Percentiles rank a stretch among this genome's conserved stretches.
These are phyloP conservation scores for Ophiosphaerella narmari DNA, from an alignment of 2,329 filamentous ascomycete genomes.

Conservation along the genomic window DNA sequence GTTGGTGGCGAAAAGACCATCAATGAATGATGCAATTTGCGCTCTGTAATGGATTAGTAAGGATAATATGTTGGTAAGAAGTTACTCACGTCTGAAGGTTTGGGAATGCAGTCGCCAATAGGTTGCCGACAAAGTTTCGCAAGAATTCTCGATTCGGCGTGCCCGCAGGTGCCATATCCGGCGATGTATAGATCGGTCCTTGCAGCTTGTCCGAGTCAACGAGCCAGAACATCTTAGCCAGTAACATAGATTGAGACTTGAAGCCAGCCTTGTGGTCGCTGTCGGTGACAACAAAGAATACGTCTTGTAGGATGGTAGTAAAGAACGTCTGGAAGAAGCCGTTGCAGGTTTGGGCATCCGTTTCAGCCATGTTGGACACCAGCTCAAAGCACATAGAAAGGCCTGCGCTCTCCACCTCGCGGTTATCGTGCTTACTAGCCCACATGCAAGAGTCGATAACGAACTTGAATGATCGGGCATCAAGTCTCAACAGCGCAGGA, in stretches of 20 bases:
- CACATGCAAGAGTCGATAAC: conserved; percentile 99
- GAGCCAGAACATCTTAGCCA: conserved; percentile 96
- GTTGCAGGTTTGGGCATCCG: conserved; percentile 82
- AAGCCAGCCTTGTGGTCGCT: conserved; percentile 99
- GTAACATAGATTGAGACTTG: conserved; percentile 92
- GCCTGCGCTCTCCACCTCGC: conserved; percentile 93
- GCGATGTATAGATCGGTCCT: conserved; percentile 79
- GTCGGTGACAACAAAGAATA: conserved; percentile 97
- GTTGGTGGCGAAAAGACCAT: conserved; percentile 85
- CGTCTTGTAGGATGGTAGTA: conserved; percentile 91
- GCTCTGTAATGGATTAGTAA: conserved; percentile 58
- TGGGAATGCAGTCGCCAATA: conserved; percentile 88
- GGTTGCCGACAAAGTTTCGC: conserved; percentile 79
- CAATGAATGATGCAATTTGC: conserved; percentile 89
- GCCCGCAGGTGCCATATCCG: conserved; percentile 79
- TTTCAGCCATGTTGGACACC: conserved; percentile 95
- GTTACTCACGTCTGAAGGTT: conserved; percentile 82
- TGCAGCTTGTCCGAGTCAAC: conserved; percentile 89
- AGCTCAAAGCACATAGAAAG: conserved; percentile 98
- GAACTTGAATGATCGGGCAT: conserved; percentile 97
- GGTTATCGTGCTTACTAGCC: conserved; percentile 99
- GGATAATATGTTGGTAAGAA: background rate
- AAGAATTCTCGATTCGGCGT: conserved; percentile 92
- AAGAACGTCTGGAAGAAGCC: conserved; percentile 99
- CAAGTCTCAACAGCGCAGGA: conserved; percentile 88